Evolutionary conservation across 2,329 filamentous ascomycete species (phyloP).

Genomic region (Lanzia echinophila): DNA sequence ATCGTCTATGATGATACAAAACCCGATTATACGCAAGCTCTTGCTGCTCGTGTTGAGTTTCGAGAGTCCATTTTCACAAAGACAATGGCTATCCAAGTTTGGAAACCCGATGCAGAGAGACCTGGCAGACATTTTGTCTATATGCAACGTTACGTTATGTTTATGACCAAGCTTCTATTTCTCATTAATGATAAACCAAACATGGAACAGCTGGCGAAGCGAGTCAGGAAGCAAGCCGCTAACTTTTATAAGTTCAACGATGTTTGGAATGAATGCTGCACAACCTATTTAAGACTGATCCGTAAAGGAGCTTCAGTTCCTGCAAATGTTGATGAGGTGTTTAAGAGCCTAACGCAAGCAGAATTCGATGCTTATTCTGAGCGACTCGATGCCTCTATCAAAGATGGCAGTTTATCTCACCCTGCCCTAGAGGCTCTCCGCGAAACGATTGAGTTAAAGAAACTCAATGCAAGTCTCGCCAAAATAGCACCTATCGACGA

Average conservation of each 20-base stretch:
- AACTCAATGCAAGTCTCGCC: constrained; percentile 80
- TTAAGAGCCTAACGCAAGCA: constrained; percentile 57
- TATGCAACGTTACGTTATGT: constrained; percentile 61
- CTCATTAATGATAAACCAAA: constrained; percentile 54
- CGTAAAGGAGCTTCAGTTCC: constrained; percentile 49
- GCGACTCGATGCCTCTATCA: constrained; percentile 52
- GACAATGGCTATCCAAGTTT: constrained; percentile 66
- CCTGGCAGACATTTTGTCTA: constrained; percentile 68
- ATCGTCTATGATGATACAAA: constrained; percentile 51
- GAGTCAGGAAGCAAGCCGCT: constrained; percentile 55
- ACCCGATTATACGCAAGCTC: constrained; percentile 39
- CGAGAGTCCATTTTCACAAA: constrained; percentile 68
- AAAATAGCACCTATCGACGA: constrained; percentile 84
- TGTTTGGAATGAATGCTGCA: constrained; percentile 27
- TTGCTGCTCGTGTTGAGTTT: constrained; percentile 57
- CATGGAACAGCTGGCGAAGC: constrained; percentile 56
- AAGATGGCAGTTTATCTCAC: constrained; percentile 40
- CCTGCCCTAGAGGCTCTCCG: constrained; percentile 54
- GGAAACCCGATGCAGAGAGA: constrained; percentile 65
- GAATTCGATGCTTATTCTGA: constrained; percentile 55
- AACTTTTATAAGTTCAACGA: constrained; percentile 36
- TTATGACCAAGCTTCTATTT: constrained; percentile 56
- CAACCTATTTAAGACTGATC: constrained; percentile 39
- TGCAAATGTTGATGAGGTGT: constrained; percentile 59
- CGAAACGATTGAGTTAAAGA: constrained; percentile 63